phyloP scores from a whole-genome alignment of 495 filamentous ascomycete species.

The Aspergillus sclerotiicarbonarius region DNA sequence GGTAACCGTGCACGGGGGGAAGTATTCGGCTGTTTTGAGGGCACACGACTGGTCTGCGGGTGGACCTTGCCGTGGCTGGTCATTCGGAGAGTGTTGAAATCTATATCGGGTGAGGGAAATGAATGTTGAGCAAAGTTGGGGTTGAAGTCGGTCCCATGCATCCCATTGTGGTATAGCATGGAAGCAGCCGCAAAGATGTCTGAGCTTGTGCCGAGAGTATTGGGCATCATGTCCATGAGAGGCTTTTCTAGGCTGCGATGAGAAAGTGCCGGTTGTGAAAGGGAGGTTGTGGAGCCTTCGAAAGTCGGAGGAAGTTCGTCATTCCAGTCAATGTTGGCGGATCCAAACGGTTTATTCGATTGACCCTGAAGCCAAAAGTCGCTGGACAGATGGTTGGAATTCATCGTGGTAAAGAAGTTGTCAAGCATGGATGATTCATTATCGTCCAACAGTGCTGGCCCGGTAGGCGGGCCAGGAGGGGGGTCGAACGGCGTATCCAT shows the following conservation, averaged over 20 bases:
- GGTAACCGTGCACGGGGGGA: slow-evolving; percentile 25
- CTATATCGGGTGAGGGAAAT: slow-evolving; percentile 28
- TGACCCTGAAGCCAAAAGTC: slow-evolving; percentile 45
- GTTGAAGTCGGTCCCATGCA: slow-evolving; percentile 30
- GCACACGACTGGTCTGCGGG: slow-evolving; percentile 12
- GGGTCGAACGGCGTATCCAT: slow-evolving; percentile 55
- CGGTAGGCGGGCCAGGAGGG: slow-evolving; percentile 56
- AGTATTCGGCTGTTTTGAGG: slow-evolving; percentile 13
- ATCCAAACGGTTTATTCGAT: slow-evolving; percentile 44
- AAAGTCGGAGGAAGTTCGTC: slow-evolving; percentile 58
- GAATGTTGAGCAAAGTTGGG: slow-evolving; percentile 30
- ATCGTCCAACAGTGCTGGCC: slow-evolving; percentile 59
- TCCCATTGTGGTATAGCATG: slow-evolving; percentile 43
- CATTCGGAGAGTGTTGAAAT: slow-evolving; percentile 19
- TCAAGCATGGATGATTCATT: slow-evolving; percentile 60
- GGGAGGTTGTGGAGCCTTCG: slow-evolving; percentile 60
- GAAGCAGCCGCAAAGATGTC: slow-evolving; percentile 54
- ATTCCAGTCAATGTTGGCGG: slow-evolving; percentile 50
- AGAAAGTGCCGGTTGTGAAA: slow-evolving; percentile 47
- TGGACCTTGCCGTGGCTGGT: slow-evolving; percentile 21
- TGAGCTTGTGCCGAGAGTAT: slow-evolving; percentile 21
- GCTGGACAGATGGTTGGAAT: slow-evolving; percentile 51
- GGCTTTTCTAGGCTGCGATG: slow-evolving; percentile 29
- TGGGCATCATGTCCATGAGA: slow-evolving; percentile 20
- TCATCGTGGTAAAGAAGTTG: slow-evolving; percentile 60